Conservation (phyloP, 139 green algal genomes). For the Yamagishiella unicocca region DNA sequence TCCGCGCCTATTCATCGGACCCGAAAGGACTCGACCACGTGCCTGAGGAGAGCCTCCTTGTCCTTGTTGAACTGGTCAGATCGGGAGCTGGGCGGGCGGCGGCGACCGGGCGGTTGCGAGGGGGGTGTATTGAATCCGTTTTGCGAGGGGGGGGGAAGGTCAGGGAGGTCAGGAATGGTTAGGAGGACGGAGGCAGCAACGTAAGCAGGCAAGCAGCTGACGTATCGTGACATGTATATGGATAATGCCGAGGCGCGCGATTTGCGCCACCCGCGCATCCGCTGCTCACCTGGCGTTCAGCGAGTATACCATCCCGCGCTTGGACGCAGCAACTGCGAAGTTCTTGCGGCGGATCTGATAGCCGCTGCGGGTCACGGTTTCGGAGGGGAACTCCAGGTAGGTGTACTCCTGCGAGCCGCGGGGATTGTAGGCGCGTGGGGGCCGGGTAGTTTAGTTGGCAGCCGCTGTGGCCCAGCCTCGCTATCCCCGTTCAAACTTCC, state of each 20-base stretch:
- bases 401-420: slow-evolving; percentile 63
- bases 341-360: slow-evolving; percentile 80
- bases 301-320: slow-evolving; percentile 58
- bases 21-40: slow-evolving; percentile 71
- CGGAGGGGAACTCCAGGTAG: slow-evolving; percentile 75
- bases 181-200: neutral
- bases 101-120: neutral
- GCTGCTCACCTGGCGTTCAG: neutral
- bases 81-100: slow-evolving; percentile 54
- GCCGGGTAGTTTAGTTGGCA: too few relatives aligned
- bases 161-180: neutral
- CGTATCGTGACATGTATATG: neutral
- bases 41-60: slow-evolving; percentile 67
- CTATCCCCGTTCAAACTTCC: too few relatives aligned
- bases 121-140: neutral
- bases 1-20: slow-evolving; percentile 58
- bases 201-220: neutral
- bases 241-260: too few relatives aligned
- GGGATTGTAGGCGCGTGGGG: too few relatives aligned
- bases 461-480: too few relatives aligned
- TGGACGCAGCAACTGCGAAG: slow-evolving; percentile 66
- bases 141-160: neutral
- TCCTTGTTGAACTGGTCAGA: slow-evolving; percentile 73
- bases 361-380: slow-evolving; percentile 76
- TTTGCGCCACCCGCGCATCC: too few relatives aligned